These are phyloP conservation scores for Phialophora expanda DNA, from an alignment of 2,329 filamentous ascomycete genomes.

Conservation along the genomic window DNA sequence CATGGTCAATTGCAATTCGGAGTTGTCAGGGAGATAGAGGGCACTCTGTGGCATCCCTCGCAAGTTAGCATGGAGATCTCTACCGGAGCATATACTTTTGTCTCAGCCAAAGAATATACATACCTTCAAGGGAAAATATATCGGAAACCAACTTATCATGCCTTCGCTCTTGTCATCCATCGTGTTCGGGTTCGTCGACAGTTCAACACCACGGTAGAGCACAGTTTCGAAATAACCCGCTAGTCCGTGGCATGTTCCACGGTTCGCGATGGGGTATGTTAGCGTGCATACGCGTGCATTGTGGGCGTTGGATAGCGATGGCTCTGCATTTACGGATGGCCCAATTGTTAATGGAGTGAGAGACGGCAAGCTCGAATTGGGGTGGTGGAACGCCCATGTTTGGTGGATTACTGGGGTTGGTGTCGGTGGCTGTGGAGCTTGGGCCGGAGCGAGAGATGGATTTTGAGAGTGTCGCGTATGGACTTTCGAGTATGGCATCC, in stretches of 20 bases:
- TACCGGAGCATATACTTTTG: not conserved
- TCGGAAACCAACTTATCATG: conserved; percentile 99
- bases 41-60: conserved; percentile 66
- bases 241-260: conserved; percentile 86
- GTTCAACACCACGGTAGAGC: conserved; percentile 66
- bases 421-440: conserved; percentile 41
- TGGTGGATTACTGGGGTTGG: conserved; percentile 49
- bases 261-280: conserved; percentile 75
- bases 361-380: conserved; percentile 41
- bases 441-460: conserved; percentile 38
- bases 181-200: conserved; percentile 89
- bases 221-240: conserved; percentile 96
- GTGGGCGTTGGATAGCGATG: conserved; percentile 70
- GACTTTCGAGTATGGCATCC: conserved; percentile 26
- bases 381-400: conserved; percentile 51
- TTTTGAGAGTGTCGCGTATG: conserved; percentile 34
- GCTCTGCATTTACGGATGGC: conserved; percentile 12
- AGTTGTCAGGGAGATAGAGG: conserved; percentile 80
- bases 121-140: conserved; percentile 95
- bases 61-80: not conserved
- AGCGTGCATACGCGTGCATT: conserved; percentile 81
- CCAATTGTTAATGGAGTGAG: conserved; percentile 49
- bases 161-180: conserved; percentile 93
- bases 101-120: conserved; percentile 6
- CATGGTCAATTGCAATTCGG: conserved; percentile 88